Evolutionary conservation across 2,329 filamentous ascomycete genomes (phyloP).

Genomic region (Ascochyta fabae): DNA sequence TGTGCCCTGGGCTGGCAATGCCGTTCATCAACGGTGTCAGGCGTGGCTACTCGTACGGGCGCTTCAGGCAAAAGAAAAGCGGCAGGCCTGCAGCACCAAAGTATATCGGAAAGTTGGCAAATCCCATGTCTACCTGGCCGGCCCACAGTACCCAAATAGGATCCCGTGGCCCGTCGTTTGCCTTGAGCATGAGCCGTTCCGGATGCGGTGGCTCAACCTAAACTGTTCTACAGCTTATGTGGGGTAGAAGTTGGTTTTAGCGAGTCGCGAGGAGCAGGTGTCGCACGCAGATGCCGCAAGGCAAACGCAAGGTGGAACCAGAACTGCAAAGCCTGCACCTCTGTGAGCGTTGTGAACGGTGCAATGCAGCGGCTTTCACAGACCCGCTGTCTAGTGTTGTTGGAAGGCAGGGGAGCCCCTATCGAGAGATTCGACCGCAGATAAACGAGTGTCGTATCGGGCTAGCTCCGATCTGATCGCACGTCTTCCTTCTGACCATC

Average conservation of each 20-base stretch:
- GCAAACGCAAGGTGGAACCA: not conserved
- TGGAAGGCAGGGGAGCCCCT: slow-evolving; percentile 11
- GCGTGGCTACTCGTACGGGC: not conserved
- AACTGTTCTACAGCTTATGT: not conserved
- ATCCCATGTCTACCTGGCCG: not conserved
- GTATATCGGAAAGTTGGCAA: slow-evolving; percentile 1
- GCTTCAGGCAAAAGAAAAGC: slow-evolving; percentile 3
- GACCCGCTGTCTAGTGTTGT: slow-evolving; percentile 3
- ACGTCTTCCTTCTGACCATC: slow-evolving; percentile 1
- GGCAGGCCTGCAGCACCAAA: not conserved
- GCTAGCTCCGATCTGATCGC: slow-evolving; percentile 19
- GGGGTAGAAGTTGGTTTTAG: not conserved
- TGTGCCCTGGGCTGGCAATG: not conserved
- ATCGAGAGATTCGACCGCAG: slow-evolving; percentile 4
- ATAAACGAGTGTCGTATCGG: slow-evolving; percentile 14
- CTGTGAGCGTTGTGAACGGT: not conserved
- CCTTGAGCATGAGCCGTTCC: slow-evolving; percentile 4
- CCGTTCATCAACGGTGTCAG: not conserved
- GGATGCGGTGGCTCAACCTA: not conserved
- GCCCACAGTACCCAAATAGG: slow-evolving; percentile 1
- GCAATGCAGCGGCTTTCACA: slow-evolving; percentile 1
- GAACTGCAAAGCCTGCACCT: not conserved
- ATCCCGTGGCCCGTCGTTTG: slow-evolving; percentile 4
- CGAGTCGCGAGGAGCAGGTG: not conserved
- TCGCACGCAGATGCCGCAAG: not conserved